Evolutionary conservation across 257 asterid species (phyloP), one percentile per base, ranked within the genome.

Genomic region (Petrea volubilis): DNA sequence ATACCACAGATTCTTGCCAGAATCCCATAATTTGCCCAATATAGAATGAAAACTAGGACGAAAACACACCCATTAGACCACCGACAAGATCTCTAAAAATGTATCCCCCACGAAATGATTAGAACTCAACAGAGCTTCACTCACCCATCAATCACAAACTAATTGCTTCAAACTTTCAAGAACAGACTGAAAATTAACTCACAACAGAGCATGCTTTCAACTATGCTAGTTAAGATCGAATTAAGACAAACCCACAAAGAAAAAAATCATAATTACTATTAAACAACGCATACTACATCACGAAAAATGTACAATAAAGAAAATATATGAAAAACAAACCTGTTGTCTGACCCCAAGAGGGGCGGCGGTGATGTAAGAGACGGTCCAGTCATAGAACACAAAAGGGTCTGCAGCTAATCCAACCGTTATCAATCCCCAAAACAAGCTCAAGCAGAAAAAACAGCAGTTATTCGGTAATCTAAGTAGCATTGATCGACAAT

Each of bases 341-440:
- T 90, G 89, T 68, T 90, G 97, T 63, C 67, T 87, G 56, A 85
- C 79, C 60, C 98, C 98, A 23, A 93, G 97, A 78, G 95, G 98
- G 63, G 96, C 73, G 36, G 96, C 96, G 31, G 92, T 77, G 77
- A 88, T 44, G 81, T 90, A 93, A 55, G 97, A 88, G 72, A 90
- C 84, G 29, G 96, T 87, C 98, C 96, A 90, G 75, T 90, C 97
- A 64, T 81, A 87, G 83, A 71, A 83, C 33, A 83, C 88, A 71
- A 73, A 93, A 20, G 98, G 97, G 71, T 93, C 97, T 63, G 60
- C 86, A 2, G 87, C 95, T 18, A 85, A 83, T 69, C 77, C 68
- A 70, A 77, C 44, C 53, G 73, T n/a, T 4, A 73, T n/a, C 69
- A 72, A 83, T 74, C 75, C 73, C 31, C 84, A 63, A 68, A 87